These are phyloP conservation scores for Tetradesmus obliquus DNA, from an alignment of 139 green algal species.

Conservation along the genomic window DNA sequence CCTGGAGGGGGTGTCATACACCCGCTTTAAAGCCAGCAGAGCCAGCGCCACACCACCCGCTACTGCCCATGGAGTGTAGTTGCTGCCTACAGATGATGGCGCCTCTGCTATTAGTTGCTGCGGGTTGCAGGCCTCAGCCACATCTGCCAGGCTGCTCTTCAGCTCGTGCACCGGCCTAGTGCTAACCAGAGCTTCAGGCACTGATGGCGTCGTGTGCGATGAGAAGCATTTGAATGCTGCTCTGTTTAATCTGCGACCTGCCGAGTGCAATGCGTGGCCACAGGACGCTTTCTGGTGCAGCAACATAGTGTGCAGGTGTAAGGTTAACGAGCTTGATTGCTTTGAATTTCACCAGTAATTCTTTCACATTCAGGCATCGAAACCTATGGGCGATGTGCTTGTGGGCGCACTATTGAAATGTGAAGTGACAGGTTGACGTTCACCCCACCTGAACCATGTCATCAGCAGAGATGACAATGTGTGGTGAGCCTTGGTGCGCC, in stretches of 20 bases:
- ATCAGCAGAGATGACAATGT: not conserved
- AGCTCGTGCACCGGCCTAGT: not conserved
- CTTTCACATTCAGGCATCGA: not conserved
- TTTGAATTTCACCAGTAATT: not conserved
- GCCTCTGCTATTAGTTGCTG: conserved; percentile 4
- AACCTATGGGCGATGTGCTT: not conserved
- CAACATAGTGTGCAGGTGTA: not conserved
- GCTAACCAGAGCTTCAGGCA: not conserved
- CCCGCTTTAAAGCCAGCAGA: conserved; percentile 27
- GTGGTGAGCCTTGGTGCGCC: not conserved
- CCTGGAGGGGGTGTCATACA: conserved; percentile 83
- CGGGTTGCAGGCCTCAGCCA: conserved; percentile 25
- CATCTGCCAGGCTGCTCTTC: conserved; percentile 32
- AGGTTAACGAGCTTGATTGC: not conserved
- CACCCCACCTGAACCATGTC: not conserved
- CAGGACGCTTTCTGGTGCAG: not conserved
- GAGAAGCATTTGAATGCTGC: not conserved
- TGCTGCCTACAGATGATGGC: not conserved
- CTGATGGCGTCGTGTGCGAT: not conserved
- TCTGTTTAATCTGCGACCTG: not conserved
- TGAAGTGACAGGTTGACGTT: not conserved
- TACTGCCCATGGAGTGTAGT: conserved; percentile 4
- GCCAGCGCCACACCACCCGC: conserved; percentile 25
- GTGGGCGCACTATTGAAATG: not conserved
- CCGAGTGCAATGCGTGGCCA: conserved; percentile 29